phyloP scores from a whole-genome alignment of 371 early-diverging fungal species.

The Mortierella sp. region DNA sequence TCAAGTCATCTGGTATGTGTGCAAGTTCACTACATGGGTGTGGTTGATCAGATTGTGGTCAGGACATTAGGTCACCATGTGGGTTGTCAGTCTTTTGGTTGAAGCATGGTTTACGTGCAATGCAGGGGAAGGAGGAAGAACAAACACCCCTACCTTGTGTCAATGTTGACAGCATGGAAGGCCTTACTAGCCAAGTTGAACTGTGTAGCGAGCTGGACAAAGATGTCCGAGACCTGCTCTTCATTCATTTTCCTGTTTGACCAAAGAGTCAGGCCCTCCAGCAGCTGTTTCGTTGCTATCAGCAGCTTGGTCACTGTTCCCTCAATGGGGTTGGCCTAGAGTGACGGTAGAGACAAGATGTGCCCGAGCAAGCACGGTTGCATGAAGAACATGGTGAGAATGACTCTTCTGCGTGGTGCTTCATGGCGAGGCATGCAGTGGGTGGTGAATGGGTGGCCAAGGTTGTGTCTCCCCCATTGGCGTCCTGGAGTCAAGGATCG shows the following conservation, averaged over 20 bases:
- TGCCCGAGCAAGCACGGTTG: too few species aligned
- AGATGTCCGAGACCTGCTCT: conserved; percentile 62
- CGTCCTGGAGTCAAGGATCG: too few species aligned
- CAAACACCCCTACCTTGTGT: conserved; percentile 58
- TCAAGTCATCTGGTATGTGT: conserved; percentile 62
- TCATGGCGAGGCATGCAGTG: too few species aligned
- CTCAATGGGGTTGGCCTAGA: conserved; percentile 63
- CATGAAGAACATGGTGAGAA: too few species aligned
- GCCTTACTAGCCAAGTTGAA: conserved; percentile 58
- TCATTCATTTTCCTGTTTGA: conserved; percentile 53
- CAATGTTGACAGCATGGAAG: conserved; percentile 58
- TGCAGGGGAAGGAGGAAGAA: too few species aligned
- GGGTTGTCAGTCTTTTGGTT: too few species aligned
- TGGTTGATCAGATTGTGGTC: too few species aligned
- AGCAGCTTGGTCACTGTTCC: conserved; percentile 62
- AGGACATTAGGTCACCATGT: too few species aligned
- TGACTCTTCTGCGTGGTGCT: too few species aligned
- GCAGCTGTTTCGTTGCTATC: conserved; percentile 63
- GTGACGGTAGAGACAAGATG: not conserved
- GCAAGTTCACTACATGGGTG: conserved; percentile 57
- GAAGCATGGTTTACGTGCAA: too few species aligned
- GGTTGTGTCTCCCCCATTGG: too few species aligned
- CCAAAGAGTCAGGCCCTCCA: conserved; percentile 68
- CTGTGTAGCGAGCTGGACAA: conserved; percentile 63
- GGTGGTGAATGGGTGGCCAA: too few species aligned